Evolutionary conservation across 495 filamentous ascomycete species (phyloP).

Genomic region (Penicillium arizonense): DNA sequence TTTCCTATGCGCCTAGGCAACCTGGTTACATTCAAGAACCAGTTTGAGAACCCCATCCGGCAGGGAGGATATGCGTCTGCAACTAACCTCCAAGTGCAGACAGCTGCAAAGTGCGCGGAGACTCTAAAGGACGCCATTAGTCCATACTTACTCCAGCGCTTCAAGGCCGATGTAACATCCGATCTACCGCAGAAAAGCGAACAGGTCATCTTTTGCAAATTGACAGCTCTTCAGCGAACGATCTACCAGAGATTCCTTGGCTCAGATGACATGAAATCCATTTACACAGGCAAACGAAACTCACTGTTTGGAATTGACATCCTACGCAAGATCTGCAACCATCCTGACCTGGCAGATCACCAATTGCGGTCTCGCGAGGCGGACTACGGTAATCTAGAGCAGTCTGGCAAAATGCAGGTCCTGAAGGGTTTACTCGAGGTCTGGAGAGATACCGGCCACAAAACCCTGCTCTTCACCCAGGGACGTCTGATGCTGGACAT

Average conservation of each 20-base stretch:
- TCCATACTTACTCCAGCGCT: conserved; percentile 86
- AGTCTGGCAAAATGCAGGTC: conserved; percentile 95
- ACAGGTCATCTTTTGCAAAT: conserved; percentile 90
- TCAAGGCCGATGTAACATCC: conserved; percentile 90
- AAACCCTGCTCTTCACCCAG: conserved; percentile 88
- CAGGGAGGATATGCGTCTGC: conserved; percentile 92
- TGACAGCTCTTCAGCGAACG: conserved; percentile 71
- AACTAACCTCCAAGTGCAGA: conserved; percentile 86
- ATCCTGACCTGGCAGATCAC: conserved; percentile 82
- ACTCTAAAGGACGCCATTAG: conserved; percentile 88
- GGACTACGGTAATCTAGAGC: conserved; percentile 67
- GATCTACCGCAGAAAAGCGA: conserved; percentile 95
- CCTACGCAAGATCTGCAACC: conserved; percentile 95
- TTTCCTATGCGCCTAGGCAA: conserved; percentile 94
- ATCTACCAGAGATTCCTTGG: conserved; percentile 78
- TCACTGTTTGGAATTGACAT: conserved; percentile 86
- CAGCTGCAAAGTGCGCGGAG: conserved; percentile 85
- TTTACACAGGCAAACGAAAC: conserved; percentile 70
- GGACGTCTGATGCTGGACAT: conserved; percentile 92
- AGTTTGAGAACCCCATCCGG: conserved; percentile 90
- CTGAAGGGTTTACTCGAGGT: conserved; percentile 77
- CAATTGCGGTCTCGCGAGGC: conserved; percentile 53
- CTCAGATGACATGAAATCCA: conserved; percentile 77
- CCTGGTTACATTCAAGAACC: conserved; percentile 79
- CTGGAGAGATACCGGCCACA: conserved; percentile 86